These are phyloP conservation scores for Scedosporium aurantiacum DNA, from an alignment of 2,329 filamentous ascomycete genomes.

Conservation along the genomic window DNA sequence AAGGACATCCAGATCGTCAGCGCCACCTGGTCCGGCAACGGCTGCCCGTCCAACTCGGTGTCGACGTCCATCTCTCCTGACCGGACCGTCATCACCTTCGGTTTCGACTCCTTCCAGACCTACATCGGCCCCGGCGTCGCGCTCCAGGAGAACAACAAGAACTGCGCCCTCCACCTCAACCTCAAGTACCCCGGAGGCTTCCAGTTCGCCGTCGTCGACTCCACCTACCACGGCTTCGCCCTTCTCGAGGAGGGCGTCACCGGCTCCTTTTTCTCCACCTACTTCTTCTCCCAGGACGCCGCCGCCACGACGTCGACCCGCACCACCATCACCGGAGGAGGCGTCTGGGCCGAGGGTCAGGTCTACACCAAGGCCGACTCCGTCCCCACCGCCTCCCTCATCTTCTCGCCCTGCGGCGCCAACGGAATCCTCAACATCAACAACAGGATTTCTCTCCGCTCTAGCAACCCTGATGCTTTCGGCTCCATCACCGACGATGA, in stretches of 20 bases:
- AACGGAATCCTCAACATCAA: conserved; percentile 32
- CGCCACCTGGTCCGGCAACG: conserved; percentile 30
- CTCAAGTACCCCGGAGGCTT: conserved; percentile 35
- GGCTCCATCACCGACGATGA: conserved; percentile 27
- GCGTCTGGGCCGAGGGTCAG: conserved; percentile 28
- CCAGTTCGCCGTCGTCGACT: conserved; percentile 34
- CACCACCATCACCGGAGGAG: conserved; percentile 30
- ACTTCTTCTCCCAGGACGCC: conserved; percentile 36
- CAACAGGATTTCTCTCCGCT: conserved; percentile 24
- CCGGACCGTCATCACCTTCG: conserved; percentile 34
- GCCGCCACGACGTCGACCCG: conserved; percentile 30
- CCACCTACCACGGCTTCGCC: conserved; percentile 37
- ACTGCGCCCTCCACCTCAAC: conserved; percentile 35
- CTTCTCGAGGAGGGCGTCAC: conserved; percentile 33
- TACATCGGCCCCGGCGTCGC: conserved; percentile 31
- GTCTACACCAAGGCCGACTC: conserved; percentile 36
- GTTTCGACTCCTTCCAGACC: conserved; percentile 35
- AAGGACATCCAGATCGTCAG: conserved; percentile 28
- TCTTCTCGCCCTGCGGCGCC: conserved; percentile 34
- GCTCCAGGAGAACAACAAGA: conserved; percentile 28
- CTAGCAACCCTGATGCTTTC: conserved; percentile 19
- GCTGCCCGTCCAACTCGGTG: conserved; percentile 31
- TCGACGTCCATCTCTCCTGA: conserved; percentile 31
- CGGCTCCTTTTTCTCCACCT: conserved; percentile 33
- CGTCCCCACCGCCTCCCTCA: conserved; percentile 30